Evolutionary conservation across 1,284 basidiomycete species (phyloP), one percentile per base, ranked within the genome.

Genomic region (Cutaneotrichosporon cavernicola): DNA sequence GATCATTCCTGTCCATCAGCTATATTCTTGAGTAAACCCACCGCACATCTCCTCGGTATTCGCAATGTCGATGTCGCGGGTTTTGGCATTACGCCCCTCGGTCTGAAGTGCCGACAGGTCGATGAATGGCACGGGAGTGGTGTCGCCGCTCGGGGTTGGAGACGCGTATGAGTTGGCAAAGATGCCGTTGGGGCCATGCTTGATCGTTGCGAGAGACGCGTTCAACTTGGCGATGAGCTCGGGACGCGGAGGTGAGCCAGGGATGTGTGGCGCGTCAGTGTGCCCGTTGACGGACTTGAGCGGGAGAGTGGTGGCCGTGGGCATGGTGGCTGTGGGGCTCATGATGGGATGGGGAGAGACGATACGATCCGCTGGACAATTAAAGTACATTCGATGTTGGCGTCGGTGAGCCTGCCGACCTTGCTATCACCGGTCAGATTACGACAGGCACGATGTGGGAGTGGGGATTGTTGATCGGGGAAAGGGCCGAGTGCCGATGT

Each of bases 41-140:
- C 69, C 51, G 46, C 68, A 67, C 67, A 70, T 69, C 34, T 70
- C 69, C 46, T 63, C 56, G n/a, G 69, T 69, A 8, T 49, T 51
- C 34, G 56, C 69, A 36, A 67, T 62, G 53, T 70, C 69, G 51
- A 70, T 69, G 16, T 64, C 58, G 22, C 31, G 43, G 18, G 69
- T 70, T 21, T 32, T 21, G 26, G 47, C 47, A 49, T 70, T 70
- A 14, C 69, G 58, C 31, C 46, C 40, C 64, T 70, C 69, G 40
- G 69, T 70, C 57, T 66, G 63, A 16, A 70, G 59, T 21, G 31
- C 36, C 13, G 49, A 52, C 18, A 69, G 49, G 58, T 62, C 65
- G 43, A 63, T 55, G 50, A 58, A 57, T 14, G 61, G 59, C 14
- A 49, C 62, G n/a, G 43, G 53, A 9, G 60, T 50, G 14, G 46